phyloP scores from a whole-genome alignment of 495 filamentous ascomycete species.

The Lasiosphaeria miniovina region DNA sequence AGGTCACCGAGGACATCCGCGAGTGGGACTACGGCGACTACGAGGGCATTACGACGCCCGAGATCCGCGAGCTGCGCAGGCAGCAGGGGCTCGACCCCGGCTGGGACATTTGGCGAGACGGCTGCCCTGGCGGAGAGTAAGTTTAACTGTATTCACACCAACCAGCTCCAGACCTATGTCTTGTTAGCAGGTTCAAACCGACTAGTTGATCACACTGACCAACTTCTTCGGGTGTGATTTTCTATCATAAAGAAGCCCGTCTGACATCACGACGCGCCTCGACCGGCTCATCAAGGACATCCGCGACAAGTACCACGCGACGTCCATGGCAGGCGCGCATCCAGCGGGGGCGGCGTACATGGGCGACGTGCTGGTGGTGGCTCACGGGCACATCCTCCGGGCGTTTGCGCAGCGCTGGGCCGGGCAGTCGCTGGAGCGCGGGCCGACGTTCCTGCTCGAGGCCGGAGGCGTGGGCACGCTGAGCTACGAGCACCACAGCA shows the following conservation, averaged over 20 bases:
- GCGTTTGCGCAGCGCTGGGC: slow-evolving; percentile 91
- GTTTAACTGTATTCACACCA: slow-evolving; percentile 19
- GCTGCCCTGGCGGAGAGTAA: slow-evolving; percentile 67
- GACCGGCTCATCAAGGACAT: slow-evolving; percentile 77
- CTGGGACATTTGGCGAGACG: slow-evolving; percentile 87
- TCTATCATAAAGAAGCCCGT: slow-evolving; percentile 43
- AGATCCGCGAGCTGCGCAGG: slow-evolving; percentile 63
- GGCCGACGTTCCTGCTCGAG: slow-evolving; percentile 67
- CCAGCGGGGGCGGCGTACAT: slow-evolving; percentile 35
- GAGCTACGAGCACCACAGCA: slow-evolving; percentile 66
- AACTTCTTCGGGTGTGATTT: neutral
- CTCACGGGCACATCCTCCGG: slow-evolving; percentile 84
- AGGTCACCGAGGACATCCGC: slow-evolving; percentile 72
- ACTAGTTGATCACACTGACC: neutral
- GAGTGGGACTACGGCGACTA: slow-evolving; percentile 98
- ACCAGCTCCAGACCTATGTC: neutral
- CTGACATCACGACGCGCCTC: slow-evolving; percentile 64
- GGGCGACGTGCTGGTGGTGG: slow-evolving; percentile 60
- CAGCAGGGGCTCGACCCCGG: slow-evolving; percentile 53
- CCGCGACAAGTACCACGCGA: slow-evolving; percentile 53
- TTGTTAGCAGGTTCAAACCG: neutral
- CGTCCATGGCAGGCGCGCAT: slow-evolving; percentile 44
- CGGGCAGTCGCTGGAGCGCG: slow-evolving; percentile 61
- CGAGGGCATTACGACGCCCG: slow-evolving; percentile 76
- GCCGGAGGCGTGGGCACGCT: slow-evolving; percentile 84